These are phyloP conservation scores for Platismatia glauca DNA, from an alignment of 495 filamentous ascomycete genomes.

Conservation along the genomic window DNA sequence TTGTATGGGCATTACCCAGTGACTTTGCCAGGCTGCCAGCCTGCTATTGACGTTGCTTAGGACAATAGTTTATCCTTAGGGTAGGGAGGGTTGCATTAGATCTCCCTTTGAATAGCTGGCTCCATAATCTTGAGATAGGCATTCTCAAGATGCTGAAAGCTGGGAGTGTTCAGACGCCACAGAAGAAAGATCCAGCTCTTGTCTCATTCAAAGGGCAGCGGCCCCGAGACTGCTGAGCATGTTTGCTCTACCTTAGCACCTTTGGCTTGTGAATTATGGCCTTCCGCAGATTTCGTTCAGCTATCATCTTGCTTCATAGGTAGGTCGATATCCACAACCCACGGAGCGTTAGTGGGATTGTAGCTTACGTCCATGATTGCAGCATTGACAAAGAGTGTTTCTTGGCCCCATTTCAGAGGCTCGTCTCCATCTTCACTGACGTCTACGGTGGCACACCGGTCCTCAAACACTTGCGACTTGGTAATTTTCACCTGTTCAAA, in stretches of 20 bases:
- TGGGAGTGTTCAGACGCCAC: not conserved
- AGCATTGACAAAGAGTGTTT: slow-evolving; percentile 70
- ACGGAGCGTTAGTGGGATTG: slow-evolving; percentile 45
- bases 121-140: not conserved
- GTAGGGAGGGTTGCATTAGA: not conserved
- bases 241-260: not conserved
- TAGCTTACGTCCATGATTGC: slow-evolving; percentile 48
- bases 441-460: slow-evolving; percentile 39
- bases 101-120: not conserved
- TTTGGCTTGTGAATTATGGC: not conserved
- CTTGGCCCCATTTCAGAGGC: slow-evolving; percentile 38
- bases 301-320: slow-evolving; percentile 20
- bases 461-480: slow-evolving; percentile 33
- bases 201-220: not conserved
- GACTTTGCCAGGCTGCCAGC: no score
- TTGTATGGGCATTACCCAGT: no score
- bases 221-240: not conserved
- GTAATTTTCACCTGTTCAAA: slow-evolving; percentile 25
- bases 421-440: slow-evolving; percentile 26
- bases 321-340: slow-evolving; percentile 57
- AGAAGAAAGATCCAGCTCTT: not conserved
- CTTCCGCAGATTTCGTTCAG: not conserved
- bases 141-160: not conserved
- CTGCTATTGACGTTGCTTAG: no score
- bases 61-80: no score